Percentiles rank a stretch among this genome's conserved stretches.
Evolutionary conservation across 116 monocot species (phyloP).

Genomic region (Posidonia oceanica): DNA sequence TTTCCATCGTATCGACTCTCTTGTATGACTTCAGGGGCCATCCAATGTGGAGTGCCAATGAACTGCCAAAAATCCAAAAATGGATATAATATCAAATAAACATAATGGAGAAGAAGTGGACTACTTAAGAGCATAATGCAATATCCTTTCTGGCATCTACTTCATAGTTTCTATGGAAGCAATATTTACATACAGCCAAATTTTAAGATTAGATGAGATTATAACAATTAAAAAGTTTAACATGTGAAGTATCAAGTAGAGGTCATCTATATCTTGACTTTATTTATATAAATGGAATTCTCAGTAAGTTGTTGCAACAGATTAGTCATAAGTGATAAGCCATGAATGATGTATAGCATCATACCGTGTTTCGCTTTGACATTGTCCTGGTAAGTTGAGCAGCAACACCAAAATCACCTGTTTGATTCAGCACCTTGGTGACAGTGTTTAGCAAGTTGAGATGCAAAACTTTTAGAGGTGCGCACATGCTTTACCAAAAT

Average conservation of each 20-base stretch:
- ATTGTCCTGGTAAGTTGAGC: slow-evolving; percentile 98
- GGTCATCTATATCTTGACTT: no score
- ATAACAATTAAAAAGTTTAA: no score
- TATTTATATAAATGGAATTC: no score
- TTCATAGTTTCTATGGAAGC: no score
- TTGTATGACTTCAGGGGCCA: slow-evolving; percentile 99
- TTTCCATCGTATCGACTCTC: slow-evolving; percentile 99
- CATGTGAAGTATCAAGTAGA: not conserved
- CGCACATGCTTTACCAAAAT: no score
- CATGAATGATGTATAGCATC: slow-evolving; percentile 5
- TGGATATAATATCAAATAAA: not conserved
- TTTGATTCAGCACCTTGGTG: slow-evolving; percentile 10
- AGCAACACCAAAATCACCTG: slow-evolving; percentile 99
- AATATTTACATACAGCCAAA: no score
- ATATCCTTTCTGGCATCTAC: no score
- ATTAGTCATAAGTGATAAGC: not conserved
- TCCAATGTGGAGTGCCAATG: slow-evolving; percentile 99
- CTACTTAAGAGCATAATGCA: no score
- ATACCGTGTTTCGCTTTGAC: slow-evolving; percentile 99
- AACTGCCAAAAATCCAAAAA: slow-evolving; percentile 41
- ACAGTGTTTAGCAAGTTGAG: not conserved
- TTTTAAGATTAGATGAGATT: no score
- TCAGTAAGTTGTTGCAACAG: not conserved
- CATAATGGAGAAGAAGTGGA: no score
- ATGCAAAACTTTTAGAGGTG: not conserved